Conservation (phyloP, 257 asterid species). For the Solanum tarapatanum region DNA sequence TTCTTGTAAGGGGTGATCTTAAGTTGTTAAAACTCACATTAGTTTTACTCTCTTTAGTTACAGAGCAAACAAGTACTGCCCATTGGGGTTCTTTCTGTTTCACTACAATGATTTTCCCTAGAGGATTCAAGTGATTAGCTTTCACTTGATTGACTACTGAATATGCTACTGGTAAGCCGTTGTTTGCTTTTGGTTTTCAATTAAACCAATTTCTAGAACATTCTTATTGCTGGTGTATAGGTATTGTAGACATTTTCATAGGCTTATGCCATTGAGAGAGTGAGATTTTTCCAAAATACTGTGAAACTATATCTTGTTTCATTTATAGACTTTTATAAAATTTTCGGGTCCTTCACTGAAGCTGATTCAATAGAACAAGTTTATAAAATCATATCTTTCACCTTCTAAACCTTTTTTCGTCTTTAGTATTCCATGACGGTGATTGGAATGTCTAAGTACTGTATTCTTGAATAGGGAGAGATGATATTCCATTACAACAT, state of each 20-base stretch:
- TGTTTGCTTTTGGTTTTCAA: neutral
- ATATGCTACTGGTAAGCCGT: neutral
- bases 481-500: neutral
- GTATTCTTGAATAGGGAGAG: neutral
- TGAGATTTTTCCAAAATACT: neutral
- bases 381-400: neutral
- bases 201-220: neutral
- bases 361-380: too few species aligned
- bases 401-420: neutral
- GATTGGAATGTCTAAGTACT: neutral
- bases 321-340: neutral
- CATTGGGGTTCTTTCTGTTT: neutral
- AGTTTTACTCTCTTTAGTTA: neutral
- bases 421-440: neutral
- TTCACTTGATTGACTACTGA: neutral
- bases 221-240: neutral
- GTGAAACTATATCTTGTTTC: neutral
- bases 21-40: neutral
- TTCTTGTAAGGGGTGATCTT: too few species aligned
- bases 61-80: neutral
- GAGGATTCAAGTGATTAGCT: neutral
- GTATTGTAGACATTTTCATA: neutral
- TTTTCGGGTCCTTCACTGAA: conserved; percentile 44
- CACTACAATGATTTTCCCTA: neutral
- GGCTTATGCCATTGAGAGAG: neutral